Evolutionary conservation across 352 stramenopile species (phyloP).

Genomic region (Phytophthora citrophthora): DNA sequence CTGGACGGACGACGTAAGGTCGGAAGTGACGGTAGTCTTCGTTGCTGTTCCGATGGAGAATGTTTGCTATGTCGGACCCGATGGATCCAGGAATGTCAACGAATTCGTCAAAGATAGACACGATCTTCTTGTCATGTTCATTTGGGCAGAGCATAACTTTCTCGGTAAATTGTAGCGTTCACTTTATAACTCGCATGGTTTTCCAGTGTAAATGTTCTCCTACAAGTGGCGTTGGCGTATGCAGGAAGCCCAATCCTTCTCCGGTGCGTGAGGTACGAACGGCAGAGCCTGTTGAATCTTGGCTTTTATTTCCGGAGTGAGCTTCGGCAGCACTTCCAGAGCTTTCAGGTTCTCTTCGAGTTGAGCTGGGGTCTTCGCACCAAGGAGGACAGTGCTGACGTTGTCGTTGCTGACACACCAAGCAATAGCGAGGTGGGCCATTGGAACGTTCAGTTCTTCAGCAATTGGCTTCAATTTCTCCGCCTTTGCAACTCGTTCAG

Average conservation of each 20-base stretch:
- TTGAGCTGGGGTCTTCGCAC: conserved; percentile 47
- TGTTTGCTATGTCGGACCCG: conserved; percentile 26
- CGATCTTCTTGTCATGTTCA: too few relatives aligned
- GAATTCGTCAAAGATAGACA: too few relatives aligned
- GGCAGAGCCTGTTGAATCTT: conserved; percentile 7
- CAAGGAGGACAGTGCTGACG: conserved; percentile 60
- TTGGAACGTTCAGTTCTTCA: conserved; percentile 44
- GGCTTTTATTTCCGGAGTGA: conserved; percentile 55
- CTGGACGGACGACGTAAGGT: conserved; percentile 2
- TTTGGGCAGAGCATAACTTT: too few relatives aligned
- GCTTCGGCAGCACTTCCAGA: conserved; percentile 38
- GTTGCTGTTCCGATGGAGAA: conserved; percentile 4
- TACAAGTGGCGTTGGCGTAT: conserved; percentile 4
- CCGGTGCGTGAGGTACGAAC: conserved; percentile 1
- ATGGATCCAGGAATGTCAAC: too few relatives aligned
- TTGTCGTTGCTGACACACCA: conserved; percentile 66
- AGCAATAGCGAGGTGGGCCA: conserved; percentile 59
- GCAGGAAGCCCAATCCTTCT: conserved; percentile 1
- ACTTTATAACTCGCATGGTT: too few relatives aligned
- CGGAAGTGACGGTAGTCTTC: conserved; percentile 9
- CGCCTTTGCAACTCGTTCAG: conserved; percentile 8
- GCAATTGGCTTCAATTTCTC: conserved; percentile 44
- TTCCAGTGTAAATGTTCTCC: background rate
- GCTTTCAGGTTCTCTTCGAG: conserved; percentile 64
- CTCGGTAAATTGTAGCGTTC: too few relatives aligned